phyloP scores from a whole-genome alignment of 2,329 filamentous ascomycete species.

The Alternaria sp. region DNA sequence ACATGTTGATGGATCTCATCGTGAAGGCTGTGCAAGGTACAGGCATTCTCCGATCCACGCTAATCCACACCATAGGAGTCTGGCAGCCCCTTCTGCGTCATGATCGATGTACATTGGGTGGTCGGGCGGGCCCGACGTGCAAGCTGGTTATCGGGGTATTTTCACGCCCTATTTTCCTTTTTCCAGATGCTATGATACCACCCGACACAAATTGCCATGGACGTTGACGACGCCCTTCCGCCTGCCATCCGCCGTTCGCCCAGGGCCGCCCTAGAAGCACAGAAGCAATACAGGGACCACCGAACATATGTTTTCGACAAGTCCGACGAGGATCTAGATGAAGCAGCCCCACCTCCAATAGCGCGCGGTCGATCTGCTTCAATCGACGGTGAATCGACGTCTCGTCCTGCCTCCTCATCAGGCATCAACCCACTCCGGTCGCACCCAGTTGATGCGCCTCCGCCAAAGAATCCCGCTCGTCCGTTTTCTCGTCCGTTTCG shows the following conservation, averaged over 20 bases:
- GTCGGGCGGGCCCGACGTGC: conserved; percentile 14
- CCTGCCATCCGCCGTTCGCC: conserved; percentile 34
- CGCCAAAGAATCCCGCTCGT: conserved; percentile 15
- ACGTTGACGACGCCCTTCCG: conserved; percentile 26
- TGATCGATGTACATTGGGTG: conserved; percentile 10
- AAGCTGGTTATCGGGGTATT: conserved; percentile 9
- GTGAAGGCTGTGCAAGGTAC: conserved; percentile 19
- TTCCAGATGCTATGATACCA: conserved; percentile 10
- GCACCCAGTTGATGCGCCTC: conserved; percentile 26
- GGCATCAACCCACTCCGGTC: conserved; percentile 33
- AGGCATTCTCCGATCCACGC: conserved; percentile 14
- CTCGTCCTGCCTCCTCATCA: conserved; percentile 20
- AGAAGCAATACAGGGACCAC: conserved; percentile 21
- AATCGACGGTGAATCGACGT: conserved; percentile 7
- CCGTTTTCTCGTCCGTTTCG: conserved; percentile 35
- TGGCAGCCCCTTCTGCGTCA: conserved; percentile 22
- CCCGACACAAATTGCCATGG: conserved; percentile 26
- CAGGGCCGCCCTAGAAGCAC: conserved; percentile 28
- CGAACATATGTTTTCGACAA: conserved; percentile 22
- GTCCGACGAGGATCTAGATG: conserved; percentile 26
- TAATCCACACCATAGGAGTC: conserved; percentile 14
- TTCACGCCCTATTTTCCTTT: conserved; percentile 12
- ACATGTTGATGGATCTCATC: conserved; percentile 7
- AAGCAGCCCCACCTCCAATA: conserved; percentile 32
- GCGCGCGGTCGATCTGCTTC: conserved; percentile 26